Percentiles rank a stretch among this genome's conserved stretches.
Conservation (phyloP, 1,139 yeast genomes). For the Suhomyces taliae region DNA sequence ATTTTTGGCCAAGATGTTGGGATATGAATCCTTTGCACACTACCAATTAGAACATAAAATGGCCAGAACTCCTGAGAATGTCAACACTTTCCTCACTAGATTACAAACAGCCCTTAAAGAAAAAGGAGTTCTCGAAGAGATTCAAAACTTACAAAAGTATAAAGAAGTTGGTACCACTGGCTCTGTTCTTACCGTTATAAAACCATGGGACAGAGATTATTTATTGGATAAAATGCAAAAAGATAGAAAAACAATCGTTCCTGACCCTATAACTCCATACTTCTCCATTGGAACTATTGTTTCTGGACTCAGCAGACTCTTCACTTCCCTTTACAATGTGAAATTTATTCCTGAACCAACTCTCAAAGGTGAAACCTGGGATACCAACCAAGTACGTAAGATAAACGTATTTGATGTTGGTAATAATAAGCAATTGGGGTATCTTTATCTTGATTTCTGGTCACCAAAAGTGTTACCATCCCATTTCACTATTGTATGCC, state of each 20-base stretch:
- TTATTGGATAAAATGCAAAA: constrained; percentile 31
- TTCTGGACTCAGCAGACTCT: constrained; percentile 75
- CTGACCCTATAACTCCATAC: constrained; percentile 36
- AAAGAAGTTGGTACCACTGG: constrained; percentile 27
- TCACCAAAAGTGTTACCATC: constrained; percentile 65
- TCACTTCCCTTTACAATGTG: constrained; percentile 72
- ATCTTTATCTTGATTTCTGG: constrained; percentile 48
- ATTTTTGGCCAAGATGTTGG: constrained; percentile 71
- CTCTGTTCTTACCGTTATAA: constrained; percentile 37
- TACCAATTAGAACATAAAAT: constrained; percentile 87
- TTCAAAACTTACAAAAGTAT: constrained; percentile 41
- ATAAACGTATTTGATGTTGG: constrained; percentile 55
- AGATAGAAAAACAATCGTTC: constrained; percentile 2
- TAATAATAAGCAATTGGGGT: constrained; percentile 34
- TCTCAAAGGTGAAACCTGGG: constrained; percentile 83
- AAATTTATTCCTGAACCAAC: constrained; percentile 67
- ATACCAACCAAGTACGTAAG: constrained; percentile 74
- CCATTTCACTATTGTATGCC: constrained; percentile 95
- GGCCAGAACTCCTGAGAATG: constrained; percentile 83
- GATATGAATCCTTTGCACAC: constrained; percentile 68
- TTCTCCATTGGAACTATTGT: constrained; percentile 87
- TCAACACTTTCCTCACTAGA: constrained; percentile 62
- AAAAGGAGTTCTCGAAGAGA: constrained; percentile 60
- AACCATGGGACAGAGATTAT: constrained; percentile 94
- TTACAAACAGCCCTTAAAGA: constrained; percentile 46